A percentile compares a stretch with the other conserved stretches of the same genome.
phyloP scores from a whole-genome alignment of 2,329 filamentous ascomycete species.

The Chaetomiaceae sp. region DNA sequence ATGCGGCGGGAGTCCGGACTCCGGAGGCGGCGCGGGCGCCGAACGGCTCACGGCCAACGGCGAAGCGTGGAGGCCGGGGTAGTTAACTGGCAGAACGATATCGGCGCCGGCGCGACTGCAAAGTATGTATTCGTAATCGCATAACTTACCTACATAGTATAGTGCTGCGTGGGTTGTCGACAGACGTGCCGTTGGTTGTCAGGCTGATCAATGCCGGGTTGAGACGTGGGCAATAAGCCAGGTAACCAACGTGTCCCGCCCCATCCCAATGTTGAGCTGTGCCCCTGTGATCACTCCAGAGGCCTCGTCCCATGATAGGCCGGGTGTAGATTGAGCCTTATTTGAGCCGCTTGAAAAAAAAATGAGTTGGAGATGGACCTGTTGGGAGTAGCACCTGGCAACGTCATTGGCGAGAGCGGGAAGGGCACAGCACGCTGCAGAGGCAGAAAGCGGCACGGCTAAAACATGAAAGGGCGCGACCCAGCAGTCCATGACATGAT shows the following conservation, averaged over 20 bases:
- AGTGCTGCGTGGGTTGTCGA: too few species aligned
- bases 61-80: too few species aligned
- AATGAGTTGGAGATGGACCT: background rate
- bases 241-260: background rate
- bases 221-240: background rate
- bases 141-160: too few species aligned
- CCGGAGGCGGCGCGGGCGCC: too few species aligned
- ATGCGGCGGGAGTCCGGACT: too few species aligned
- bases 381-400: conserved; percentile 2
- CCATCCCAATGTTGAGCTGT: background rate
- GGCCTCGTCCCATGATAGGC: background rate
- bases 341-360: background rate
- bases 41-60: too few species aligned
- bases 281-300: background rate
- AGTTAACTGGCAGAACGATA: too few species aligned
- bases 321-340: background rate
- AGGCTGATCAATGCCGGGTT: background rate
- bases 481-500: background rate
- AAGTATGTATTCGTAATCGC: too few species aligned
- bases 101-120: too few species aligned
- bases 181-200: too few species aligned
- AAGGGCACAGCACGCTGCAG: background rate
- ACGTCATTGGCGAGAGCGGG: conserved; percentile 9
- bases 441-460: conserved; percentile 16
- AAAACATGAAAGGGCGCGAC: conserved; percentile 7